Base-by-base conservation (phyloP, 2,329 filamentous ascomycete genomes). In the Chalaropsis ovoidea region DNA sequence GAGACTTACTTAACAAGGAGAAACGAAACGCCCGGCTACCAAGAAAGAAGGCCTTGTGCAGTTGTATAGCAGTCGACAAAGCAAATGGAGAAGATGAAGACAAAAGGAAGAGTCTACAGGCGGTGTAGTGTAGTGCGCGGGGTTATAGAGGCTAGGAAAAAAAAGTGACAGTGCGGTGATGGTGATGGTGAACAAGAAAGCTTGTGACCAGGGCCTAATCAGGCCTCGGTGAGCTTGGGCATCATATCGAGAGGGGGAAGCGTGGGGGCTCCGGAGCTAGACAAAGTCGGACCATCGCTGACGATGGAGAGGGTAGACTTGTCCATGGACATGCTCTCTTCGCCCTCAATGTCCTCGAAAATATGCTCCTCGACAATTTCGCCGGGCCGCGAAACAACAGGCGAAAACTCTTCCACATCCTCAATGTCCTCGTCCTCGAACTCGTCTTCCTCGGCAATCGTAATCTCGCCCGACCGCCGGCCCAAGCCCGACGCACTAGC, bases 391-490 rank as follows among this genome's bases (percentile, higher is more conserved):
- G 61, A 61, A 13, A 65, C 62, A 13, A 65, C 64, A 2, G 65
- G 68, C 8, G 56, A 64, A 39, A 68, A 67, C 62, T 65, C 75
- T 13, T 75, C 74, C 27, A 77, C 76, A 68, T 79, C 78, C 65
- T 78, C 76, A 49, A 80, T 77, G 61, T 79, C 77, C 68, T 80
- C 78, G 64, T 79, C 76, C 15, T 76, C 76, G 31, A 76, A 74
- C 68, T 86, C 84, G 42, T 86, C 83, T 69, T 83, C 84, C 69
- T 87, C 85, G 68, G 85, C 81, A 42, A 88, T 87, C n/a, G 86
- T 86, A 64, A 89, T 86, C 75, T 92, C 89, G 8, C 85, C 86
- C 65, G 87, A 91, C 27, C 85, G 77, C 35, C 88, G 78, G 0
- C 87, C 87, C 62, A 86, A 75, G 0, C 81, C 82, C 27, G 78